Evolutionary conservation across 2,329 filamentous ascomycete species (phyloP).

Genomic region (Colletotrichum aenigma): DNA sequence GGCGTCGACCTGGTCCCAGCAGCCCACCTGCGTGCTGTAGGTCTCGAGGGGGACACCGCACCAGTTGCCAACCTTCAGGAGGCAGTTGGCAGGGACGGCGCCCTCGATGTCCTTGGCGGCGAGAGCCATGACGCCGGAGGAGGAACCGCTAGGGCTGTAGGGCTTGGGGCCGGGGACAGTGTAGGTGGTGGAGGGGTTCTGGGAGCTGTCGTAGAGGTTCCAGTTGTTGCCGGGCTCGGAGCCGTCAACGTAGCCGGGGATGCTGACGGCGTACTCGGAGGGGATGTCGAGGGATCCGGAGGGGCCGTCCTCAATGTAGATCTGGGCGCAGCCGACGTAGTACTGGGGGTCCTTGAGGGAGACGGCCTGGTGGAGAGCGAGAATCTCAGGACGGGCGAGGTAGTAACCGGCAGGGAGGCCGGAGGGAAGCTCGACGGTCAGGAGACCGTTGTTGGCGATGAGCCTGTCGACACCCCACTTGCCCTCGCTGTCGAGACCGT

Average conservation of each 20-base stretch:
- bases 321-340: constrained; percentile 74
- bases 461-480: constrained; percentile 76
- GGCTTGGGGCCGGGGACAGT: constrained; percentile 61
- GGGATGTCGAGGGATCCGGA: constrained; percentile 52
- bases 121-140: neutral
- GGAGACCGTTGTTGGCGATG: constrained; percentile 65
- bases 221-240: constrained; percentile 62
- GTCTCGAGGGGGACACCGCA: constrained; percentile 64
- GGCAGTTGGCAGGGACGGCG: constrained; percentile 57
- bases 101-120: constrained; percentile 40
- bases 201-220: constrained; percentile 62
- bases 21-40: constrained; percentile 60
- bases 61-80: constrained; percentile 75
- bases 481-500: constrained; percentile 63
- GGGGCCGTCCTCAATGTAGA: constrained; percentile 60
- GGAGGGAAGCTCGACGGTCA: constrained; percentile 66
- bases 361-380: constrained; percentile 69
- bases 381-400: constrained; percentile 72
- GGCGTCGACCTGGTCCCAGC: constrained; percentile 60
- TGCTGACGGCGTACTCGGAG: constrained; percentile 56
- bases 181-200: constrained; percentile 55
- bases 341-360: constrained; percentile 66
- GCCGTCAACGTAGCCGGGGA: constrained; percentile 67
- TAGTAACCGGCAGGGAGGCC: constrained; percentile 70
- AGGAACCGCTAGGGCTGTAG: constrained; percentile 43